A percentile compares a stretch with the other conserved stretches of the same genome.
Conservation (phyloP, 345 rosid species). For the Psidium guajava region DNA sequence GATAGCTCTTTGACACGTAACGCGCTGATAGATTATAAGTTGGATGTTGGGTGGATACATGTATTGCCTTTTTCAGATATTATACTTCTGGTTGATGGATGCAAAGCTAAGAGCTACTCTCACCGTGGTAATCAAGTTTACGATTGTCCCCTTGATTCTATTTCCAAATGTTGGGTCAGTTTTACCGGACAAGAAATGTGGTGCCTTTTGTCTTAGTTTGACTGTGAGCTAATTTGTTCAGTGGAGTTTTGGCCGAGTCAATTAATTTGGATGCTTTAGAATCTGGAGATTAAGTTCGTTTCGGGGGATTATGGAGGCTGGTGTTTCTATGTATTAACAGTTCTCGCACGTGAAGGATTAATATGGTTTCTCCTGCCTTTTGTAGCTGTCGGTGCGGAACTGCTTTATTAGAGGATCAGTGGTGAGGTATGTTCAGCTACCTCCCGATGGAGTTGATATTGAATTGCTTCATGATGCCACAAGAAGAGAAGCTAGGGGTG, state of each 20-base stretch:
- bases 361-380: background rate
- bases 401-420: slow-evolving; percentile 99
- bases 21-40: background rate
- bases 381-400: slow-evolving; percentile 95
- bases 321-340: fast-evolving
- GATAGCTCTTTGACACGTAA: background rate
- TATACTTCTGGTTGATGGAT: background rate
- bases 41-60: background rate
- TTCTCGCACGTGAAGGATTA: background rate
- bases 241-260: background rate
- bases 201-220: background rate
- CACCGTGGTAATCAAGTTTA: background rate
- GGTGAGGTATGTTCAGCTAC: slow-evolving; percentile 92
- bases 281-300: background rate
- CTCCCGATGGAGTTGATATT: slow-evolving; percentile 93
- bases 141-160: background rate
- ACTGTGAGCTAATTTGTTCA: background rate
- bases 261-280: background rate
- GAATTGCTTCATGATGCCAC: slow-evolving; percentile 98
- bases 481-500: slow-evolving; percentile 99
- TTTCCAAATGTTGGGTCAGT: background rate
- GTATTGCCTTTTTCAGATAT: background rate
- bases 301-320: background rate
- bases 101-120: background rate
- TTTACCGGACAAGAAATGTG: background rate